These are phyloP conservation scores for Hirsutella thompsonii DNA, from an alignment of 2,329 filamentous ascomycete genomes.

Conservation along the genomic window DNA sequence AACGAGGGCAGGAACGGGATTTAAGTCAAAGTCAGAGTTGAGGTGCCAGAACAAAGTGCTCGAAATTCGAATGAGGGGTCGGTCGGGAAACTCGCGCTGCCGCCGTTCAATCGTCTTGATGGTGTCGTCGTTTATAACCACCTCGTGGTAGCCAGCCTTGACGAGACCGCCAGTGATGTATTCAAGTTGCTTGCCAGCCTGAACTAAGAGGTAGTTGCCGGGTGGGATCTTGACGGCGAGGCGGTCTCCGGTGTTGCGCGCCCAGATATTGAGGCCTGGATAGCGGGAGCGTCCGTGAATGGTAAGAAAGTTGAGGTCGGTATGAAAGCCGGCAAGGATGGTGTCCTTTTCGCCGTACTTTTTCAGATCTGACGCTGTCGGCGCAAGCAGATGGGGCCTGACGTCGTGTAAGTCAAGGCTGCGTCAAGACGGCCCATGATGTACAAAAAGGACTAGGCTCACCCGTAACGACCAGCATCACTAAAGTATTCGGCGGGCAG, in stretches of 20 bases:
- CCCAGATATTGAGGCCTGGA: slow-evolving; percentile 50
- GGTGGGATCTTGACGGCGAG: slow-evolving; percentile 46
- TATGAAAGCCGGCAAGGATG: slow-evolving; percentile 51
- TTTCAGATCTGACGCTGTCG: slow-evolving; percentile 43
- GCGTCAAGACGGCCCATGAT: neutral
- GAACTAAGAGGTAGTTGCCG: slow-evolving; percentile 45
- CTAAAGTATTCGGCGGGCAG: slow-evolving; percentile 39
- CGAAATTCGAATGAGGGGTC: slow-evolving; percentile 43
- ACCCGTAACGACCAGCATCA: slow-evolving; percentile 42
- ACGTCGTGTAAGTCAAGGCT: neutral
- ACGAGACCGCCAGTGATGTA: slow-evolving; percentile 47
- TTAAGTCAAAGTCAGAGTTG: slow-evolving; percentile 40
- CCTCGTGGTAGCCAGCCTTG: slow-evolving; percentile 50
- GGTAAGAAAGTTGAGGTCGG: slow-evolving; percentile 51
- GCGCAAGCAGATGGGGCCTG: slow-evolving; percentile 48
- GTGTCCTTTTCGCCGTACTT: slow-evolving; percentile 41
- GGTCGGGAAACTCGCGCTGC: slow-evolving; percentile 25
- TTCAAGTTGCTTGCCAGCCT: slow-evolving; percentile 51
- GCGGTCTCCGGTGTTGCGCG: slow-evolving; percentile 45
- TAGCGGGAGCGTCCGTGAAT: slow-evolving; percentile 52
- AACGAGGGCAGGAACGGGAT: slow-evolving; percentile 34
- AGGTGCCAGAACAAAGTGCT: slow-evolving; percentile 51
- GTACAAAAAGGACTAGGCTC: too few relatives aligned
- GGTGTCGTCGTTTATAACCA: slow-evolving; percentile 42
- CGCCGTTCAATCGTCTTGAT: slow-evolving; percentile 32